phyloP scores from a whole-genome alignment of 2,329 filamentous ascomycete species.

The Epicoccum nigrum region DNA sequence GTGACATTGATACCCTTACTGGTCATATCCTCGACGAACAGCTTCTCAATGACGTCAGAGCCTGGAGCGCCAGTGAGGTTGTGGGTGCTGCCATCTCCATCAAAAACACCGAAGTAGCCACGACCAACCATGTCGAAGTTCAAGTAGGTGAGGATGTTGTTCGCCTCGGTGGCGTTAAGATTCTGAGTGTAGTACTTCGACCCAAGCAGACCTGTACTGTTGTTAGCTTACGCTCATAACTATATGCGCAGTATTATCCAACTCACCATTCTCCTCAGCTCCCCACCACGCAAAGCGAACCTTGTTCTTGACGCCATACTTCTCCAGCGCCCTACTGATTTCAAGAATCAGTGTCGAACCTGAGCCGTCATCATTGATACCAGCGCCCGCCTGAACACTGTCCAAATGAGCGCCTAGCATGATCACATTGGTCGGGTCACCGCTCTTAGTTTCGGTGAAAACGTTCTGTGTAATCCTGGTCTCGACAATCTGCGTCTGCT shows the following conservation, averaged over 20 bases:
- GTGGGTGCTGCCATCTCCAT: conserved; percentile 46
- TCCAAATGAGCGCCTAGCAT: conserved; percentile 51
- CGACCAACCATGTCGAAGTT: conserved; percentile 54
- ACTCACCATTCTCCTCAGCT: conserved; percentile 47
- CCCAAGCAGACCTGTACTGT: conserved; percentile 34
- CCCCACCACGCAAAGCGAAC: conserved; percentile 52
- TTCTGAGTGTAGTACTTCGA: conserved; percentile 47
- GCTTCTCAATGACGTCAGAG: conserved; percentile 43
- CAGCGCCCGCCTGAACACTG: conserved; percentile 51
- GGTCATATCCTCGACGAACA: conserved; percentile 46
- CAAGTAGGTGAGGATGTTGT: conserved; percentile 50
- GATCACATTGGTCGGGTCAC: conserved; percentile 50
- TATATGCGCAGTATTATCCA: too few relatives aligned
- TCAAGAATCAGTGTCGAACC: conserved; percentile 48
- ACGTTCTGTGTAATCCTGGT: conserved; percentile 57
- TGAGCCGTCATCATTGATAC: conserved; percentile 52
- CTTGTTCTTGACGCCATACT: conserved; percentile 49
- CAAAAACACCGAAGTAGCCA: conserved; percentile 49
- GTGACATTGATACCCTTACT: conserved; percentile 46
- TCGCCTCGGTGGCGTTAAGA: conserved; percentile 39
- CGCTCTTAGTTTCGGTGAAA: conserved; percentile 48
- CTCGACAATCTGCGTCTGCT: conserved; percentile 55
- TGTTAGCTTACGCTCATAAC: neutral
- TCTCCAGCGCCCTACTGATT: conserved; percentile 45
- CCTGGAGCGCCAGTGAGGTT: conserved; percentile 44